Evolutionary conservation across 2,329 filamentous ascomycete genomes (phyloP), one percentile per base, ranked within the genome.

Genomic region (Fusarium denticulatum): DNA sequence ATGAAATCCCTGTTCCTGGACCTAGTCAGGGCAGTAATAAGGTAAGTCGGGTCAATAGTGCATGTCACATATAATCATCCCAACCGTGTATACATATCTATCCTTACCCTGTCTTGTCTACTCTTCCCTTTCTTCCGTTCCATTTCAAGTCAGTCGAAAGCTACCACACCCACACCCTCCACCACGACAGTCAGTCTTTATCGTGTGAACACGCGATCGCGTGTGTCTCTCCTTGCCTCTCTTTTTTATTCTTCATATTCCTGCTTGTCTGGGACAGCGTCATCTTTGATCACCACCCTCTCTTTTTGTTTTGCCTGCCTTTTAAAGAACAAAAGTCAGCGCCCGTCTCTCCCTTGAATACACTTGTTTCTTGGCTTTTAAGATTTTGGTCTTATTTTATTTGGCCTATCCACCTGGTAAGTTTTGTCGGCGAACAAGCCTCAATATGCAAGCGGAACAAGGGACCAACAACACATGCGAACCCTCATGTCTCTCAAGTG

Each of bases 191-290:
- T 74, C 71, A 64, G 63, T 74, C 71, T 40, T 72, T 73, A 69
- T 72, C 64, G 71, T 74, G 75, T 77, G 71, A 77, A 76, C 75
- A 74, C 74, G 72, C 76, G 72, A 67, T 66, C 68, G 71, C 60
- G 72, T 67, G 72, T 70, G 58, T 77, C 59, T 77, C 74, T 75
- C 67, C 43, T 49, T 68, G 56, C 52, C 47, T 26, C 65, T 55
- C 64, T 62, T 50, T 53, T 61, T 60, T 36, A 45, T 45, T 45
- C 24, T 60, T 62, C 50, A 22, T 56, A 49, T 65, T 26, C 34
- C 37, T 65, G 49, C 67, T 65, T 66, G 65, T 74, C 71, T 46
- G 69, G 64, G 52, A 73, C 69, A 73, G 62, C 57, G 57, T 66
- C 72, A 40, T 69, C 69, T 60, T 59, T 50, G 52, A 30, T 36